Evolutionary conservation across 805 yeast genomes (phyloP), one percentile per base, ranked within the genome.

Genomic region (Yamadazyma endophytica): DNA sequence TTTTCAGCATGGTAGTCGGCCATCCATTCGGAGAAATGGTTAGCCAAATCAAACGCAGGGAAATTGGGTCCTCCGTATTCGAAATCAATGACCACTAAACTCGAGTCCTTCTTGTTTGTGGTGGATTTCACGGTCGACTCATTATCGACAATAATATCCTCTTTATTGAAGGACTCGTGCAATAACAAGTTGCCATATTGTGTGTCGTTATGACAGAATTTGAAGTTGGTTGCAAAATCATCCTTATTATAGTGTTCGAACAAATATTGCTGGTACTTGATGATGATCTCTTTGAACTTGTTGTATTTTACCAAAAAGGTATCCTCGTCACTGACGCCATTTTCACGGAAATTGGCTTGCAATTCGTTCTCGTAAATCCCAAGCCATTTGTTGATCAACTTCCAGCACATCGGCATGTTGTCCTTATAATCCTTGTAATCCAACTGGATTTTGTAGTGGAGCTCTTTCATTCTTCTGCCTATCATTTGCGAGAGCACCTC

Each of bases 21-120:
- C 97, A 89, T 92, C 98, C 98, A 90, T 62, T 90, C 98, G 42
- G 84, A 74, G 45, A 92, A 84, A 61, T 92, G 98, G 55, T 92
- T 89, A 9, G 89, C 89, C 34, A 92, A 75, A 54, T 92, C 98
- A 52, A 70, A 86, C 2, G 94, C 95, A 1, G 95, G 87, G 26
- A 79, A 68, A 50, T 89, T 92, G 8, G 95, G 79, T 1, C 96
- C 97, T 0, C 96, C 79, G 56, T 90, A 92, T 60, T 92, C 98
- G 56, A 92, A 92, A 55, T 92, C 98, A 49, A 92, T 92, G 8
- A 92, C 98, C 8, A 85, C 95, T 36, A 90, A 67, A 51, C 79
- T 82, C 15, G 33, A 36, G 44, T 65, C 71, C 33, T 52, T 49
- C 31, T 54, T 59, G 35, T 50, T 52, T 31, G 56, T 47, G 15